Percentiles rank a stretch among this genome's conserved stretches.
Conservation (phyloP, 2,329 filamentous ascomycete species). For the Calonectria honghensis region DNA sequence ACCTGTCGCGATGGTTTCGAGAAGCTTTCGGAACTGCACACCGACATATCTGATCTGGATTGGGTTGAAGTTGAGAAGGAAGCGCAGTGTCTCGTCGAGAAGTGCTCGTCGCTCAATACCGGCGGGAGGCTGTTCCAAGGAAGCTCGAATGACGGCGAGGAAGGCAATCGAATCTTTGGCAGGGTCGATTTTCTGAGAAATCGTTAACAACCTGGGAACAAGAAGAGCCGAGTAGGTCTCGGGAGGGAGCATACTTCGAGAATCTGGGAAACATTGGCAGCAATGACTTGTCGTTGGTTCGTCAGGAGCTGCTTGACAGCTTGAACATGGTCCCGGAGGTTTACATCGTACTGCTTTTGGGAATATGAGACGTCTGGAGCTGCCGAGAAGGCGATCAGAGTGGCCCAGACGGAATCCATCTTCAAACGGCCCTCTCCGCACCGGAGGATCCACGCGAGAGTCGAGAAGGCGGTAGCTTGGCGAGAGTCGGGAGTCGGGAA, state of each 20-base stretch:
- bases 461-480: slow-evolving; percentile 21
- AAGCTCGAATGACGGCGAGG: slow-evolving; percentile 67
- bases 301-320: slow-evolving; percentile 62
- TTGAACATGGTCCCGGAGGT: slow-evolving; percentile 61
- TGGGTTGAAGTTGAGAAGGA: slow-evolving; percentile 70
- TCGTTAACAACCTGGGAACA: slow-evolving; percentile 44
- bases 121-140: slow-evolving; percentile 58
- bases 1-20: slow-evolving; percentile 63
- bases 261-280: slow-evolving; percentile 60
- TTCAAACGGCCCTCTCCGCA: slow-evolving; percentile 39
- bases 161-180: slow-evolving; percentile 71
- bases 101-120: slow-evolving; percentile 59
- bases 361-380: slow-evolving; percentile 52
- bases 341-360: slow-evolving; percentile 62
- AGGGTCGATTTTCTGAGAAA: slow-evolving; percentile 67
- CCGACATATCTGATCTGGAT: slow-evolving; percentile 73
- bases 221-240: not conserved
- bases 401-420: slow-evolving; percentile 57
- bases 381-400: slow-evolving; percentile 66
- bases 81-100: slow-evolving; percentile 64
- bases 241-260: slow-evolving; percentile 61
- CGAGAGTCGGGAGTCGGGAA: slow-evolving; percentile 36
- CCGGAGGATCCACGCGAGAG: slow-evolving; percentile 26
- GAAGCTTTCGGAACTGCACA: slow-evolving; percentile 63
- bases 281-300: slow-evolving; percentile 58